Percentiles rank a stretch among this genome's conserved stretches.
Evolutionary conservation across 192 early-diverging fungal genomes (phyloP).

Genomic region (Pilobolus umbonatus): DNA sequence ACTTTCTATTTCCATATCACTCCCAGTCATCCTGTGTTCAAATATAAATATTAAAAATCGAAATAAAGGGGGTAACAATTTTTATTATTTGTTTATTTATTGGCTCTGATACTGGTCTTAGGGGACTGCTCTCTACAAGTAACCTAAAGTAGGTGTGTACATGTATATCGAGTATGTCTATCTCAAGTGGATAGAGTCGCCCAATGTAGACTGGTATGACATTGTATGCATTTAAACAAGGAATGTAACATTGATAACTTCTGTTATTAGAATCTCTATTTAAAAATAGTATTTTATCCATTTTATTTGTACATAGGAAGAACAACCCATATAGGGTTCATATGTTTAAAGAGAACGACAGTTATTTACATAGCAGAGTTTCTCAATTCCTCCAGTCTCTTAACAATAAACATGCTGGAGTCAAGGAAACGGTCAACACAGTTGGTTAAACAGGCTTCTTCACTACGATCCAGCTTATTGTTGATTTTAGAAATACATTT

Average conservation of each 20-base stretch:
- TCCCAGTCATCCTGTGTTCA: too few relatives aligned
- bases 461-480: slow-evolving; percentile 49
- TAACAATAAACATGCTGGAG: slow-evolving; percentile 54
- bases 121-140: too few relatives aligned
- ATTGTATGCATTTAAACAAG: background rate
- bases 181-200: too few relatives aligned
- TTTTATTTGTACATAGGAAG: background rate
- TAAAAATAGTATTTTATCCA: background rate
- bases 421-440: slow-evolving; percentile 72
- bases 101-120: too few relatives aligned
- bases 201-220: too few relatives aligned
- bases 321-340: background rate
- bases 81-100: too few relatives aligned
- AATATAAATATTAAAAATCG: too few relatives aligned
- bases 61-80: too few relatives aligned
- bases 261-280: too few relatives aligned
- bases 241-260: background rate
- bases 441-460: slow-evolving; percentile 59
- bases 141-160: too few relatives aligned
- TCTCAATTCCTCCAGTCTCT: slow-evolving; percentile 45
- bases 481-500: slow-evolving; percentile 38
- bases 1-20: too few relatives aligned
- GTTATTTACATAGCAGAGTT: slow-evolving; percentile 29
- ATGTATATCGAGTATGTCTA: too few relatives aligned
- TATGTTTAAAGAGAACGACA: background rate